Conservation (phyloP, 2,329 filamentous ascomycete species). For the Colletotrichum sublineola region DNA sequence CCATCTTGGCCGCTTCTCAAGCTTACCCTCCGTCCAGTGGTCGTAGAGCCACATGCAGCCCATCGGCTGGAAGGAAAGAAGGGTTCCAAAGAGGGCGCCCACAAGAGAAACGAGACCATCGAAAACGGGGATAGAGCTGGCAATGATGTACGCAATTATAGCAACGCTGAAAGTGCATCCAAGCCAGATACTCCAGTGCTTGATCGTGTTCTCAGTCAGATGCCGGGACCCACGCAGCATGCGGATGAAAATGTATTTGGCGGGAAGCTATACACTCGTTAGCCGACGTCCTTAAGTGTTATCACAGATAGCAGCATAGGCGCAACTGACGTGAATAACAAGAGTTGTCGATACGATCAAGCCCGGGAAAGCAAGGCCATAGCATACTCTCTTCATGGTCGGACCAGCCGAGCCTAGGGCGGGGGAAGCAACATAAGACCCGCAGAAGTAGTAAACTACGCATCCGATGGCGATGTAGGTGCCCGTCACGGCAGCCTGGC, state of each 20-base stretch:
- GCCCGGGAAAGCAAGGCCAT: constrained; percentile 55
- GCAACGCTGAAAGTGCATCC: constrained; percentile 47
- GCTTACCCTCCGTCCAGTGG: constrained; percentile 51
- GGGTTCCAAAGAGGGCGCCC: constrained; percentile 47
- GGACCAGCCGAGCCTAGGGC: constrained; percentile 60
- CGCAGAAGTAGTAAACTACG: constrained; percentile 62
- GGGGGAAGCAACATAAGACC: constrained; percentile 60
- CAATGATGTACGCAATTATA: constrained; percentile 48
- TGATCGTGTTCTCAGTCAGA: constrained; percentile 47
- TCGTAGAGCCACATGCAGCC: constrained; percentile 60
- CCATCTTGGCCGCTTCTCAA: constrained; percentile 31
- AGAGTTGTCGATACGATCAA: constrained; percentile 48
- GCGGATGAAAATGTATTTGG: constrained; percentile 48
- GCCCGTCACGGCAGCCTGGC: constrained; percentile 47
- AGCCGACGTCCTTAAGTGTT: not conserved
- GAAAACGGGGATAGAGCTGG: constrained; percentile 49
- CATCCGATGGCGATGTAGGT: constrained; percentile 52
- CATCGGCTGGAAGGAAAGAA: constrained; percentile 47
- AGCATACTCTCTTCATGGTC: constrained; percentile 58
- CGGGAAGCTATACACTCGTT: constrained; percentile 39
- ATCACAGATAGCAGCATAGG: rapidly evolving
- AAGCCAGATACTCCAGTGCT: constrained; percentile 51
- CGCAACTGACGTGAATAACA: constrained; percentile 47
- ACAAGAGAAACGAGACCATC: constrained; percentile 47
- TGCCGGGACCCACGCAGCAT: constrained; percentile 49